A percentile compares a stretch with the other conserved stretches of the same genome.
Evolutionary conservation across 768 basidiomycete species (phyloP).

Genomic region (Podaxis carcinomalis): DNA sequence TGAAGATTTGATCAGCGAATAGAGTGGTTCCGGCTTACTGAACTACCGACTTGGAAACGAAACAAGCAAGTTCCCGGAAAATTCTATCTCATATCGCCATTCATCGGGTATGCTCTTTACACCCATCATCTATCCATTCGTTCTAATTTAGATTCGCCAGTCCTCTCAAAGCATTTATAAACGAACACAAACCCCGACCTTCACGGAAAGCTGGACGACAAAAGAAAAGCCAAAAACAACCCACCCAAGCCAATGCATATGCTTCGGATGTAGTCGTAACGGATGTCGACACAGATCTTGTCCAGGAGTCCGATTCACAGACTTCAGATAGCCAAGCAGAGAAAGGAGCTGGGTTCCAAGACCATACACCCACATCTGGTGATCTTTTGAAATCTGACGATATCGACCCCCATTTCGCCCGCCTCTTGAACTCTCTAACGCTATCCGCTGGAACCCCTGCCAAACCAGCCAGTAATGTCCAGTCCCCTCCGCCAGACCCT

Average conservation of each 20-base stretch:
- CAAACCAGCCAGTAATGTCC: not conserved
- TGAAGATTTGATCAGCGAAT: slow-evolving; percentile 62
- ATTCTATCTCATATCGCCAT: slow-evolving; percentile 94
- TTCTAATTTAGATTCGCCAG: slow-evolving; percentile 27
- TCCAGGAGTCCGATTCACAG: slow-evolving; percentile 66
- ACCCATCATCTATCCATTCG: not conserved
- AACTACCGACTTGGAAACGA: slow-evolving; percentile 91
- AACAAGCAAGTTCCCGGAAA: slow-evolving; percentile 67
- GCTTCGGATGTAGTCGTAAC: slow-evolving; percentile 7
- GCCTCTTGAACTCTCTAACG: slow-evolving; percentile 58
- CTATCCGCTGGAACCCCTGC: slow-evolving; percentile 37
- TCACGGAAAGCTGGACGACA: slow-evolving; percentile 27
- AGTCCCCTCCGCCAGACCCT: slow-evolving; percentile 1
- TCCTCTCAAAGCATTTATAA: slow-evolving; percentile 63
- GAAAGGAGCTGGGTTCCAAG: slow-evolving; percentile 62
- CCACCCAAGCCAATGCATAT: slow-evolving; percentile 10
- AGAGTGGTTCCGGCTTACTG: slow-evolving; percentile 88
- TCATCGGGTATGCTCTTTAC: slow-evolving; percentile 63
- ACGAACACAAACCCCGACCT: slow-evolving; percentile 53
- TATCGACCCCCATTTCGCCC: slow-evolving; percentile 66
- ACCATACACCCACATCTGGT: slow-evolving; percentile 40
- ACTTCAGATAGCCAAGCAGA: slow-evolving; percentile 34
- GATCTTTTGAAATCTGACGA: slow-evolving; percentile 22
- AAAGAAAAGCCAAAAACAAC: slow-evolving; percentile 11
- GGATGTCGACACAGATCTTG: slow-evolving; percentile 26